Evolutionary conservation across 495 filamentous ascomycete species (phyloP).

Genomic region (Entonaema liquescens): DNA sequence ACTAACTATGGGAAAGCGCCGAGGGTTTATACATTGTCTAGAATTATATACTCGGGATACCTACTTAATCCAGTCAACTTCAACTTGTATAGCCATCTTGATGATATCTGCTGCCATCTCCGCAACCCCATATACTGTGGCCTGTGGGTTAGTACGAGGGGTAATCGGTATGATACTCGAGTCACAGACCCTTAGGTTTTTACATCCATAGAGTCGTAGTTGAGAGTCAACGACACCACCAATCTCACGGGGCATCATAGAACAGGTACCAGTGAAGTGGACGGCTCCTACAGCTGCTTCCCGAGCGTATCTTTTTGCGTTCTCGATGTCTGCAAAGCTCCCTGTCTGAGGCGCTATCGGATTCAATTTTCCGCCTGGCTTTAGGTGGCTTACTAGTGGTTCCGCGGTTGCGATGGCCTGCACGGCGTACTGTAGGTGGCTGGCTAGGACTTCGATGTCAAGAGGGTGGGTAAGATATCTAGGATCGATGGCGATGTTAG

Average conservation of each 20-base stretch:
- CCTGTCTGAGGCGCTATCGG: background rate
- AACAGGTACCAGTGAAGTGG: constrained; percentile 42
- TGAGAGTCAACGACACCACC: constrained; percentile 49
- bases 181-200: constrained; percentile 57
- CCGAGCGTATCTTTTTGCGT: constrained; percentile 36
- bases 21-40: background rate
- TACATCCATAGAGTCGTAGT: constrained; percentile 54
- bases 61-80: too few species aligned
- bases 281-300: constrained; percentile 35
- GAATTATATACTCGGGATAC: too few species aligned
- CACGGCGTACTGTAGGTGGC: constrained; percentile 47
- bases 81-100: too few species aligned
- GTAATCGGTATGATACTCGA: constrained; percentile 57
- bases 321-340: constrained; percentile 26
- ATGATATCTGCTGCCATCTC: constrained; percentile 58
- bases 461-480: constrained; percentile 60
- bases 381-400: constrained; percentile 44
- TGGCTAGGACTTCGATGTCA: constrained; percentile 55
- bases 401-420: constrained; percentile 46
- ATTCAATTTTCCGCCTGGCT: constrained; percentile 33
- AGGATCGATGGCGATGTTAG: constrained; percentile 54
- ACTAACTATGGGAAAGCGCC: background rate
- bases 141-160: constrained; percentile 47
- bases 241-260: constrained; percentile 40
- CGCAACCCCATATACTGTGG: constrained; percentile 56